Evolutionary conservation across 768 basidiomycete species (phyloP), one percentile per base, ranked within the genome.

Genomic region (Epithele typhae): DNA sequence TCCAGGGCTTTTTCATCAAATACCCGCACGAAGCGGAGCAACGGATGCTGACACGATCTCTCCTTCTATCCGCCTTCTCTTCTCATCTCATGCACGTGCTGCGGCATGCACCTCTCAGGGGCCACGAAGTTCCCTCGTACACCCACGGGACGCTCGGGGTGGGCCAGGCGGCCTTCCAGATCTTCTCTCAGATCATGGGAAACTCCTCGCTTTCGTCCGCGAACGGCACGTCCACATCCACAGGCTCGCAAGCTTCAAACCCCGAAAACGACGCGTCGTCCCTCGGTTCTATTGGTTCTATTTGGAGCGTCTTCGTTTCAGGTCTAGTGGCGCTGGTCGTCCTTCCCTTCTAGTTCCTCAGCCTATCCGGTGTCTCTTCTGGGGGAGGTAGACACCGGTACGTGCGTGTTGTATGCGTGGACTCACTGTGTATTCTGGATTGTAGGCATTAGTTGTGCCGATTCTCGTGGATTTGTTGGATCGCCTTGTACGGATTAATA

Each of bases 151-250:
- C 41, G 15, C 51, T 63, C 3, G 38, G 44, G 7, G 45, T 49
- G 24, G 59, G 63, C 12, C 43, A 53, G 41, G 59, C 58, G 8
- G 62, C 64, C 9, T 41, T 61, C 45, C 58, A 59, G 48, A 62
- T 67, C 59, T 66, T 64, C 56, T 58, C 56, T 27, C 59, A 60
- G 53, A 61, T 65, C 49, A 62, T 61, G 62, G 52, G 59, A 45
- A 53, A 54, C 42, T 46, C 40, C 22, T 45, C 54, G 8, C 48
- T 60, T 38, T 57, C 55, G 18, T 51, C 58, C 2, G 36, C 14
- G n/a, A n/a, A n/a, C n/a, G 40, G 38, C 17, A 25, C 36, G 22
- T 15, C 27, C 21, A 18, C 14, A 24, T 22, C 33, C 24, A 33
- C 37, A 4, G 46, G 45, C 3, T 21, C 45, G 0, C 34, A 35